phyloP scores from a whole-genome alignment of 1,139 yeast genomes.

The Geotrichum phurueaensis region DNA sequence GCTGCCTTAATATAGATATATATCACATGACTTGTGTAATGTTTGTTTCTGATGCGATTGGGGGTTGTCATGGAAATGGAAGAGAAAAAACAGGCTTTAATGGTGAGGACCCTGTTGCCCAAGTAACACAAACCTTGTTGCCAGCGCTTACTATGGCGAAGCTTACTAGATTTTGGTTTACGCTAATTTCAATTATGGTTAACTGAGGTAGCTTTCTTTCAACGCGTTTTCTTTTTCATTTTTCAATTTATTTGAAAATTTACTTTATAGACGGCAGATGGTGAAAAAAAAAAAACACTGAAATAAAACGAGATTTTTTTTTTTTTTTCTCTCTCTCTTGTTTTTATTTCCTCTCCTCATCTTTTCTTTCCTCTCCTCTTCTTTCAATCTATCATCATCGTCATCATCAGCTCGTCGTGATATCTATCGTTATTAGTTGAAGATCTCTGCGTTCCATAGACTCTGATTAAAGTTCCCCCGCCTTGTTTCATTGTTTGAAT shows the following conservation, averaged over 20 bases:
- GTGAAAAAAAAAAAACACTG: neutral
- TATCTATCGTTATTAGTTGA: neutral
- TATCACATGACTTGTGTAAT: neutral
- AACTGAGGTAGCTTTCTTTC: too few relatives aligned
- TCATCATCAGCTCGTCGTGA: neutral
- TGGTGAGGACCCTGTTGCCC: neutral
- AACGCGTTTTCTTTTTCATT: neutral
- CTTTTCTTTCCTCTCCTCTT: neutral
- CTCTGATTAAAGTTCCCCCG: neutral
- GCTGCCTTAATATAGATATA: neutral
- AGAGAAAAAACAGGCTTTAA: too few relatives aligned
- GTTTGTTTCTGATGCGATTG: neutral
- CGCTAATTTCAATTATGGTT: neutral
- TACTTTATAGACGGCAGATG: neutral
- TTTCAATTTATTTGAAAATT: neutral
- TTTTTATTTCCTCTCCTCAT: neutral
- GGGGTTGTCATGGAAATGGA: too few relatives aligned
- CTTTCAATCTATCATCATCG: neutral
- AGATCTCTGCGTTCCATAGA: neutral
- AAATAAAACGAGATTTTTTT: neutral
- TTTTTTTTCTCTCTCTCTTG: neutral
- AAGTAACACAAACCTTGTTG: neutral
- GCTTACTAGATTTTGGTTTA: neutral
- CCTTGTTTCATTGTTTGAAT: neutral
- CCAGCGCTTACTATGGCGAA: neutral